Conservation (phyloP, 345 rosid species). For the Arabidopsis arenosa region DNA sequence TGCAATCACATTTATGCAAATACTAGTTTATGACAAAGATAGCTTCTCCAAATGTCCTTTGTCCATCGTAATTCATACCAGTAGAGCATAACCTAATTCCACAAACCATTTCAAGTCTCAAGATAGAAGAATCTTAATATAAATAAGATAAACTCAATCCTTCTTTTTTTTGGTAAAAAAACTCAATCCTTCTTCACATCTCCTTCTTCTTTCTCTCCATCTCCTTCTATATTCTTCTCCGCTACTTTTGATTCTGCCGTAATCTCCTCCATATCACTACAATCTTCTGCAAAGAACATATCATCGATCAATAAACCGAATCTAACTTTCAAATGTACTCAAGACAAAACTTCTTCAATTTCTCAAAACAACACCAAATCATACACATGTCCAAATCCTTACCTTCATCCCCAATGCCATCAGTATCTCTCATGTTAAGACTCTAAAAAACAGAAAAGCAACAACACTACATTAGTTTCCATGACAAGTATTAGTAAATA, state of each 20-base stretch:
- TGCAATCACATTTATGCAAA: neutral
- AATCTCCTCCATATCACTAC: slow-evolving; percentile 44
- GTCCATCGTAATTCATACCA: neutral
- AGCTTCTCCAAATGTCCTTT: neutral
- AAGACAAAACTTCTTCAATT: neutral
- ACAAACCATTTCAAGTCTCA: neutral
- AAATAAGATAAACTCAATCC: slow-evolving; percentile 22
- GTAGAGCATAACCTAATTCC: neutral
- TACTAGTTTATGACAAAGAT: neutral
- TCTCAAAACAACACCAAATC: slow-evolving; percentile 23
- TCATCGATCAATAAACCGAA: slow-evolving; percentile 12
- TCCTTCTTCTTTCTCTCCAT: slow-evolving; percentile 17
- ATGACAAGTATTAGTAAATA: neutral
- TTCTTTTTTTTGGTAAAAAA: too few species aligned
- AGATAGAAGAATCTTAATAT: neutral
- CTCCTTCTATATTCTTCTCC: slow-evolving; percentile 35
- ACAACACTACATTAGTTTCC: slow-evolving; percentile 14
- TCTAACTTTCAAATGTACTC: slow-evolving; percentile 35
- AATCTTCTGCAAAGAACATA: slow-evolving; percentile 44
- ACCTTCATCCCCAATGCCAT: slow-evolving; percentile 7
- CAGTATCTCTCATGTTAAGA: slow-evolving; percentile 32
- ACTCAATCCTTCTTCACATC: slow-evolving; percentile 35
- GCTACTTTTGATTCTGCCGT: slow-evolving; percentile 25
- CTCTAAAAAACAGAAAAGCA: slow-evolving; percentile 1
- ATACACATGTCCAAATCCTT: neutral